Evolutionary conservation across 257 asterid genomes (phyloP), one percentile per base, ranked within the genome.

Genomic region (Solanum tarijense): DNA sequence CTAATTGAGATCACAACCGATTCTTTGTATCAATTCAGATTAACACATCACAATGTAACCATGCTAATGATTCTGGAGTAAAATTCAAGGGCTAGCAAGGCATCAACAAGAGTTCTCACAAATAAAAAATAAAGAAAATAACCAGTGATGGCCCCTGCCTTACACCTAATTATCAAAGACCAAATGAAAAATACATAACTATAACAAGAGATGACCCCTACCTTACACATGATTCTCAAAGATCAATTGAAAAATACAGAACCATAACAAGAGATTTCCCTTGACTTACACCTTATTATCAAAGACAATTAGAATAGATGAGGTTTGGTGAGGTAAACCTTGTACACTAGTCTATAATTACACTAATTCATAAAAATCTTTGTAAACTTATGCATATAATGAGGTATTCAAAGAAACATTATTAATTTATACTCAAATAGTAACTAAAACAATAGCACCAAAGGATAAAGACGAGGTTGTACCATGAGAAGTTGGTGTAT

Each of bases 1-100:
- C 98, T 96, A 90, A 72, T 87, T 68, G 43, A 78, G 35, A 35
- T 95, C 98, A 58, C 99, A 96, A 60, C 97, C 94, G 90, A 72
- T 52, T 16, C n/a, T 16, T 16, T 52, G 62, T 52, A 52, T 52
- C 23, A 16, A 52, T 52, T 18, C 21, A 18, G 0, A 52, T 52
- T 16, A 52, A 52, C 62, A 52, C 9, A 5, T 16, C 60, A 52
- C 9, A 52, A 52, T 16, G 62, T 16, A 52, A 52, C 62, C 8
- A 52, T 18, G 9, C 62, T 52, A 52, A 6, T 52, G 23, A 52
- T 16, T 52, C 9, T 52, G 9, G 62, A 18, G 20, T 52, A 2
- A 52, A 52, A 52, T 52, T 52, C n/a, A 52, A 52, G 62, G 9
- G n/a, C 9, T 52, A 16, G n/a, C 23, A 52, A 52, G 62, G n/a